These are phyloP conservation scores for Gremmenia infestans DNA, from an alignment of 2,329 filamentous ascomycete species.

Conservation along the genomic window DNA sequence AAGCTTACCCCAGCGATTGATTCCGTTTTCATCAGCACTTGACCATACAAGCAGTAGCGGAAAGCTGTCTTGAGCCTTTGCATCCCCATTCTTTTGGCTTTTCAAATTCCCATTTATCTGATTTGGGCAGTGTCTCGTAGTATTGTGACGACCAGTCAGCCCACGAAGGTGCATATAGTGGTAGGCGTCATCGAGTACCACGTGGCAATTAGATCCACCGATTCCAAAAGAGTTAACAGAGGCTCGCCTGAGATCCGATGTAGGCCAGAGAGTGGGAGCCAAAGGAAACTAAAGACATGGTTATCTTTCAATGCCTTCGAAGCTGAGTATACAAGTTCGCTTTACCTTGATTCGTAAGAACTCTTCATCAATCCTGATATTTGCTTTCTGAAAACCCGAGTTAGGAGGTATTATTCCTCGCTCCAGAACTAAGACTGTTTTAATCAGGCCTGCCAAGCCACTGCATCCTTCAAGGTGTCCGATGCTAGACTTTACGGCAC, in stretches of 20 bases:
- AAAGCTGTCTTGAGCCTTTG: too few relatives aligned
- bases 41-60: too few relatives aligned
- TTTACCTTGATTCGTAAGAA: too few relatives aligned
- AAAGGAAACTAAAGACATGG: conserved; percentile 5
- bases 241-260: conserved; percentile 7
- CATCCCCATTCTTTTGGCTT: too few relatives aligned
- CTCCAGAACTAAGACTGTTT: conserved; percentile 11
- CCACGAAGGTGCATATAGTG: conserved; percentile 19
- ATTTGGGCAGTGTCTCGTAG: not conserved
- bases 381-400: not conserved
- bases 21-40: too few relatives aligned
- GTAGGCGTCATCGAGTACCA: conserved; percentile 16
- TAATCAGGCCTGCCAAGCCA: conserved; percentile 17
- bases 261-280: conserved; percentile 7
- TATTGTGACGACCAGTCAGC: conserved; percentile 2
- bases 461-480: conserved; percentile 22
- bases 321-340: too few relatives aligned
- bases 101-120: too few relatives aligned
- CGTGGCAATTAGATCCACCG: conserved; percentile 21
- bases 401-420: conserved; percentile 31
- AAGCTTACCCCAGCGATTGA: too few relatives aligned
- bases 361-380: conserved; percentile 14
- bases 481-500: conserved; percentile 11
- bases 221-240: conserved; percentile 26
- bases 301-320: too few relatives aligned